Base-by-base conservation (phyloP, 805 yeast genomes). In the Blastobotrys peoriensis region DNA sequence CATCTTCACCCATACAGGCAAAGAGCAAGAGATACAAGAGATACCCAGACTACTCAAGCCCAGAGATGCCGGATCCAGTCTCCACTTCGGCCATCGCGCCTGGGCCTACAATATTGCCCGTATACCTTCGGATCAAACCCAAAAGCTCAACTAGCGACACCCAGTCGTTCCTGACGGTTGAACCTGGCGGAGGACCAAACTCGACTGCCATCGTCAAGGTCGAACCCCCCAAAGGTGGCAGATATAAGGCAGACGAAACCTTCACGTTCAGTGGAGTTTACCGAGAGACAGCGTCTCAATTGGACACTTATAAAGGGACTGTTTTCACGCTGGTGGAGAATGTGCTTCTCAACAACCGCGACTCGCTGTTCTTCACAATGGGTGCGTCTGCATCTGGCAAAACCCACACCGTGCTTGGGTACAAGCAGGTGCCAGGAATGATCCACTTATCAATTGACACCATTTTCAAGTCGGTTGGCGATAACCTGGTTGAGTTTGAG, bases 331-430 rank as follows among this genome's bases (percentile, higher is more conserved):
- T 68, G 38, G 62, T 71, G 20, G 54, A 55, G 20, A 41, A 52
- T 34, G 56, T 54, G 5, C 41, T 65, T 3, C 52, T 51, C 2
- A 66, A 64, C 5, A 34, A 46, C 8, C 60, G 62, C 16, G 79
- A 75, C 50, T 65, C 70, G 17, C 58, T 70, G 5, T 51, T 74
- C 23, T 71, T 76, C 51, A 66, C 78, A 0, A 52, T 76, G 52
- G 81, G 81, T 1, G 75, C 81, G 27, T 70, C 79, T 0, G 74
- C 73, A 28, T 67, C 76, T 4, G 81, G 81, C 2, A 76, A 76
- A 49, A 47, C 62, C 5, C 54, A 58, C 41, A 59, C 64, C 2
- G 45, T 56, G 13, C 51, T 60, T 4, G 67, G 66, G 10, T 44
- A 50, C 40, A 47, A 41, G 8, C 43, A 44, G 5, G 46, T 58